Evolutionary conservation across 2,329 filamentous ascomycete genomes (phyloP).

Genomic region (Epichloe baconii): DNA sequence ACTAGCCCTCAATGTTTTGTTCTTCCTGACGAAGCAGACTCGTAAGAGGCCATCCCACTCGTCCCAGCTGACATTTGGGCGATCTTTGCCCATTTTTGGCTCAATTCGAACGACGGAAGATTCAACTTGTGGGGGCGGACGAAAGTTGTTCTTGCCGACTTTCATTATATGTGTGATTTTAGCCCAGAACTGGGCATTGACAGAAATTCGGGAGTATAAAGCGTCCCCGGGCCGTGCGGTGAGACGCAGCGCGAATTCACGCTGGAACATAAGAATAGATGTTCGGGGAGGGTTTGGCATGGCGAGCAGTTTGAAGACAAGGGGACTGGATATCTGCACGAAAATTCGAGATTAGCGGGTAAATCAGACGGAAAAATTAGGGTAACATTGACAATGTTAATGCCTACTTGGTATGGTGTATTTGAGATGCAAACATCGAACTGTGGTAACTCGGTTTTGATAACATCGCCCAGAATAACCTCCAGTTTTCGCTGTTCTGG

Average conservation of each 20-base stretch:
- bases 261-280: slow-evolving; percentile 91
- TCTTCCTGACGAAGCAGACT: slow-evolving; percentile 63
- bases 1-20: slow-evolving; percentile 72
- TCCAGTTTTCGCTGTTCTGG: slow-evolving; percentile 75
- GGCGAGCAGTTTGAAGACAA: slow-evolving; percentile 81
- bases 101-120: slow-evolving; percentile 81
- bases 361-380: background rate
- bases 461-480: slow-evolving; percentile 72
- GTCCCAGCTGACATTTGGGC: slow-evolving; percentile 81
- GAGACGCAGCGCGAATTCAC: slow-evolving; percentile 82
- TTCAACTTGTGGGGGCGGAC: slow-evolving; percentile 85
- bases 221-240: slow-evolving; percentile 81
- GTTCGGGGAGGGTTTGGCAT: slow-evolving; percentile 69
- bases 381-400: too few species aligned
- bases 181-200: slow-evolving; percentile 85
- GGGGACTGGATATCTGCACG: slow-evolving; percentile 66
- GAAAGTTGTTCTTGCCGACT: slow-evolving; percentile 93
- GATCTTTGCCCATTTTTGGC: slow-evolving; percentile 62
- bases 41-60: slow-evolving; percentile 87
- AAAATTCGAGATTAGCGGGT: background rate
- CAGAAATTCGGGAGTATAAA: slow-evolving; percentile 78
- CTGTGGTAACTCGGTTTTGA: slow-evolving; percentile 65
- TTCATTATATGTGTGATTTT: slow-evolving; percentile 66
- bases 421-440: slow-evolving; percentile 74
- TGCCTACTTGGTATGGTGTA: slow-evolving; percentile 46